phyloP scores from a whole-genome alignment of 2,329 filamentous ascomycete species.

The Colletotrichum neosansevieriae region DNA sequence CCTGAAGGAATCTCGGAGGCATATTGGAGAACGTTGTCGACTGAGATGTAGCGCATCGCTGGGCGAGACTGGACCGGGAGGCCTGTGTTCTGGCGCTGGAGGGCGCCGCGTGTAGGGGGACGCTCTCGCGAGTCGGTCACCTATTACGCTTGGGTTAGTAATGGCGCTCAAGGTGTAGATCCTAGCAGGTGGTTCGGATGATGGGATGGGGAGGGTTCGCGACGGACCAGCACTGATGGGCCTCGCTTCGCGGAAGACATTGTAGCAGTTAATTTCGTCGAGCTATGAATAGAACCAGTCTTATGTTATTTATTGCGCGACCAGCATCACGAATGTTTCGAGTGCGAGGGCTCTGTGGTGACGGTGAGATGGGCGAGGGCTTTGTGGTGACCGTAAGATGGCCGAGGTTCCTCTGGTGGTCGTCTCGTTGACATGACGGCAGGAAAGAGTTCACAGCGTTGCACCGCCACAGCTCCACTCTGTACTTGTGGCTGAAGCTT shows the following conservation, averaged over 20 bases:
- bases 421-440: conserved; percentile 24
- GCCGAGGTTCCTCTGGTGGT: conserved; percentile 15
- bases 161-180: background rate
- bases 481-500: conserved; percentile 19
- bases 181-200: background rate
- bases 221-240: conserved; percentile 70
- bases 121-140: conserved; percentile 56
- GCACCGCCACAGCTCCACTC: conserved; percentile 30
- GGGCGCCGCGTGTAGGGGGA: conserved; percentile 47
- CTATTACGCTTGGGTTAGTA: conserved; percentile 40
- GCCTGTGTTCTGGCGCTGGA: conserved; percentile 50
- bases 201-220: conserved; percentile 1
- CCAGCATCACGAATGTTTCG: conserved; percentile 13
- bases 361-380: background rate
- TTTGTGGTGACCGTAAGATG: background rate
- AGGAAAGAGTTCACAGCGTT: conserved; percentile 30
- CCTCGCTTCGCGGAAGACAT: conserved; percentile 66
- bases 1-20: conserved; percentile 95
- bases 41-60: conserved; percentile 82
- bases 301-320: conserved; percentile 5
- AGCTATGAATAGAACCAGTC: background rate
- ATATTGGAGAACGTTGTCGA: conserved; percentile 95
- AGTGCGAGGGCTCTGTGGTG: background rate
- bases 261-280: conserved; percentile 13
- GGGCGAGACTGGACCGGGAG: conserved; percentile 47